A percentile compares a stretch with the other conserved stretches of the same genome.
phyloP scores from a whole-genome alignment of 2,329 filamentous ascomycete genomes.

The Helotiales sp. region DNA sequence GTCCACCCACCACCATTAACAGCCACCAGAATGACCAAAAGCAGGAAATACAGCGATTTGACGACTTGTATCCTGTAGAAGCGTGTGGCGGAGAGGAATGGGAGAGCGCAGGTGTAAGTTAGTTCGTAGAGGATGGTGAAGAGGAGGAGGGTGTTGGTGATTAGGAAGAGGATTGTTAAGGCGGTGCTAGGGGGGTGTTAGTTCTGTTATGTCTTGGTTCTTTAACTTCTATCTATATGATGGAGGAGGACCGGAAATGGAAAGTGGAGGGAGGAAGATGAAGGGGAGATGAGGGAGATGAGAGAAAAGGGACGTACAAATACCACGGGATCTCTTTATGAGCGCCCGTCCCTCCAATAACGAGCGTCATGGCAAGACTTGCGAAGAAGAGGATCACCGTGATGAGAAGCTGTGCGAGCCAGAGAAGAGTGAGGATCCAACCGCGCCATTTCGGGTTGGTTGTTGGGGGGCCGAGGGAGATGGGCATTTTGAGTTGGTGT shows the following conservation, averaged over 20 bases:
- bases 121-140: slow-evolving; percentile 2
- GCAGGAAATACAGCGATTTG: not conserved
- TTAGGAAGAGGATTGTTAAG: not conserved
- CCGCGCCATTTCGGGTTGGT: slow-evolving; percentile 11
- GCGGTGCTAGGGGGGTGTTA: not conserved
- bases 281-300: not conserved
- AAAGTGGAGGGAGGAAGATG: not conserved
- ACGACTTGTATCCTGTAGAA: slow-evolving; percentile 3
- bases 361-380: not conserved
- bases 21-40: not conserved
- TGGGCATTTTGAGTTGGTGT: not conserved
- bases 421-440: not conserved
- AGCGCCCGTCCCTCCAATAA: not conserved
- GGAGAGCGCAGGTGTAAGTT: not conserved
- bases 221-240: too few species aligned
- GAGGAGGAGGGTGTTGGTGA: slow-evolving; percentile 1
- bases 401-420: slow-evolving; percentile 5
- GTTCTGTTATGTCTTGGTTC: not conserved
- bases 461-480: not conserved
- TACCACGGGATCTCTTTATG: slow-evolving; percentile 2
- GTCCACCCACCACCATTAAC: not conserved
- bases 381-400: not conserved
- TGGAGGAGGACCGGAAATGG: too few species aligned
- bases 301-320: not conserved
- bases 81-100: not conserved